A percentile compares a stretch with the other conserved stretches of the same genome.
Evolutionary conservation across 148 eudicot species (phyloP).

Genomic region (Vaccinium darrowii): DNA sequence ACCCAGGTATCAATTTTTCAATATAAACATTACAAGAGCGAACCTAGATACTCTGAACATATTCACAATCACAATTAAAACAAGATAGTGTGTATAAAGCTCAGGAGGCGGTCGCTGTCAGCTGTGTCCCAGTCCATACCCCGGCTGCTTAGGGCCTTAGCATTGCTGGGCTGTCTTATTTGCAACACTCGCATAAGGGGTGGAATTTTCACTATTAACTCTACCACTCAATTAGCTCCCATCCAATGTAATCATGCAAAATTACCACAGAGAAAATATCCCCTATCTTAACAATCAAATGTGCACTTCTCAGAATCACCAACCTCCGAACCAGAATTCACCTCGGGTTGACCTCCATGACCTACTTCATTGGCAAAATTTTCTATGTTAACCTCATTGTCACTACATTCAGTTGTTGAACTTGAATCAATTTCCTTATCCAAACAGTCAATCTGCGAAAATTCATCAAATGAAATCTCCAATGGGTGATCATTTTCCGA

Average conservation of each 20-base stretch:
- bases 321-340: conserved; percentile 7
- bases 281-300: conserved; percentile 12
- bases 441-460: conserved; percentile 61
- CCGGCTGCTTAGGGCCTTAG: not conserved
- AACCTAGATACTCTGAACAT: too few relatives aligned
- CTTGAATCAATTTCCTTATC: conserved; percentile 61
- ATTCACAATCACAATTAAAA: too few relatives aligned
- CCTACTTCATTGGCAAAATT: conserved; percentile 13
- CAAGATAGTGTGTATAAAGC: not conserved
- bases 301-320: conserved; percentile 18
- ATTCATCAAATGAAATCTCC: conserved; percentile 53
- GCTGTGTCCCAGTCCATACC: not conserved
- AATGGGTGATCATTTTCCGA: conserved; percentile 35
- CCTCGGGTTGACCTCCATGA: not conserved
- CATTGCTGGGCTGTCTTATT: not conserved
- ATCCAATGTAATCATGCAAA: conserved; percentile 8
- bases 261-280: not conserved
- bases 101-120: not conserved
- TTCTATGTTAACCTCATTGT: conserved; percentile 22
- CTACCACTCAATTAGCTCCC: not conserved
- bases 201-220: not conserved
- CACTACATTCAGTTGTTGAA: conserved; percentile 68
- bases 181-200: not conserved
- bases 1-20: too few relatives aligned
- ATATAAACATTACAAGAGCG: too few relatives aligned